phyloP scores from a whole-genome alignment of 441 rosid species.

The Capsella rubella region DNA sequence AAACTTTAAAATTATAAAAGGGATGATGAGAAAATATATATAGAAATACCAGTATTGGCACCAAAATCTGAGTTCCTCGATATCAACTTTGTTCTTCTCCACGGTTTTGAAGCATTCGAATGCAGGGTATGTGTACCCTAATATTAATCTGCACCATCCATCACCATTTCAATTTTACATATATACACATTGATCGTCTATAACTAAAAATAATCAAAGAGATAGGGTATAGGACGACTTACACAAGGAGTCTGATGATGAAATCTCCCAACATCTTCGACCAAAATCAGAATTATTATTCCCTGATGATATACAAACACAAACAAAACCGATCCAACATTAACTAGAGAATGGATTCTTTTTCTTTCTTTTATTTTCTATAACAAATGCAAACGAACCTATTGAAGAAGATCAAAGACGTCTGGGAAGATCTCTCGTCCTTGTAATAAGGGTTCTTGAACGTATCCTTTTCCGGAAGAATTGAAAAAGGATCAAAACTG shows the following conservation, averaged over 20 bases:
- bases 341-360: not conserved
- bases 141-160: constrained; percentile 55
- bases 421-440: constrained; percentile 39
- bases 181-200: not conserved
- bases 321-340: not conserved
- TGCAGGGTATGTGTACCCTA: constrained; percentile 85
- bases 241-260: constrained; percentile 67
- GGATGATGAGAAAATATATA: not conserved
- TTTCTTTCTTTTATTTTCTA: no score
- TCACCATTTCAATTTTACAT: constrained; percentile 2
- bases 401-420: constrained; percentile 44
- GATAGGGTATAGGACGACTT: constrained; percentile 42
- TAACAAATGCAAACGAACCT: constrained; percentile 33
- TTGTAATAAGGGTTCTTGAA: constrained; percentile 8
- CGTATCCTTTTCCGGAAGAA: not conserved
- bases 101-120: constrained; percentile 74
- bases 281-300: constrained; percentile 32
- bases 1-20: not conserved
- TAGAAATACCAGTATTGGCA: constrained; percentile 73
- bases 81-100: constrained; percentile 74
- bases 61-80: constrained; percentile 80
- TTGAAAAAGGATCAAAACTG: constrained; percentile 34
- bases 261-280: constrained; percentile 79
- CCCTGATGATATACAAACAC: constrained; percentile 35
- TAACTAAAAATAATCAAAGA: not conserved